Conservation (phyloP, 768 basidiomycete species). For the Galerina sulciceps region DNA sequence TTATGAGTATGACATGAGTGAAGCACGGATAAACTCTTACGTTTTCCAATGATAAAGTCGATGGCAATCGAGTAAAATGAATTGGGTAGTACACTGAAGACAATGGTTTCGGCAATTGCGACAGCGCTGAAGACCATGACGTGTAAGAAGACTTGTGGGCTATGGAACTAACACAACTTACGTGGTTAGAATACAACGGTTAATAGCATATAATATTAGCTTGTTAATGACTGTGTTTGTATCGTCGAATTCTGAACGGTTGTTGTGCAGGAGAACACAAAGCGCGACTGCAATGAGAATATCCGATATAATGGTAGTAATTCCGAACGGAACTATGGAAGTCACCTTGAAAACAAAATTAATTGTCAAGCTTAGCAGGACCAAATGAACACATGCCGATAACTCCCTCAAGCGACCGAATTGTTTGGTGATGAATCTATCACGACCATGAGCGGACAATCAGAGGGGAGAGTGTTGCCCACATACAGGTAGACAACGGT, state of each 20-base stretch:
- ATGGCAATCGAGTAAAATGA: conserved; percentile 52
- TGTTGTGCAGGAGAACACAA: conserved; percentile 44
- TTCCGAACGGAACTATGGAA: conserved; percentile 47
- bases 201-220: conserved; percentile 52
- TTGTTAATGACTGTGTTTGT: conserved; percentile 49
- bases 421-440: conserved; percentile 41
- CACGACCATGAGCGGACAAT: not conserved
- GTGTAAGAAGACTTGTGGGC: not conserved
- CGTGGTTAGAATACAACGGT: conserved; percentile 58
- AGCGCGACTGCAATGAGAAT: conserved; percentile 46
- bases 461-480: not conserved
- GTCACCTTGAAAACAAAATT: conserved; percentile 26
- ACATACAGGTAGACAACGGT: conserved; percentile 42
- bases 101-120: conserved; percentile 41
- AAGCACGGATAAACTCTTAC: conserved; percentile 26
- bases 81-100: conserved; percentile 45
- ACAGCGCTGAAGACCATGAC: conserved; percentile 32
- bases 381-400: conserved; percentile 28
- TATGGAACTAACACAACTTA: conserved; percentile 24
- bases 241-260: conserved; percentile 41
- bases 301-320: conserved; percentile 50
- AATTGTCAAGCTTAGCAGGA: not conserved
- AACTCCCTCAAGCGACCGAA: conserved; percentile 39
- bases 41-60: conserved; percentile 57
- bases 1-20: not conserved